These are phyloP conservation scores for Penicillium sp. DNA, from an alignment of 2,329 filamentous ascomycete genomes.

Conservation along the genomic window DNA sequence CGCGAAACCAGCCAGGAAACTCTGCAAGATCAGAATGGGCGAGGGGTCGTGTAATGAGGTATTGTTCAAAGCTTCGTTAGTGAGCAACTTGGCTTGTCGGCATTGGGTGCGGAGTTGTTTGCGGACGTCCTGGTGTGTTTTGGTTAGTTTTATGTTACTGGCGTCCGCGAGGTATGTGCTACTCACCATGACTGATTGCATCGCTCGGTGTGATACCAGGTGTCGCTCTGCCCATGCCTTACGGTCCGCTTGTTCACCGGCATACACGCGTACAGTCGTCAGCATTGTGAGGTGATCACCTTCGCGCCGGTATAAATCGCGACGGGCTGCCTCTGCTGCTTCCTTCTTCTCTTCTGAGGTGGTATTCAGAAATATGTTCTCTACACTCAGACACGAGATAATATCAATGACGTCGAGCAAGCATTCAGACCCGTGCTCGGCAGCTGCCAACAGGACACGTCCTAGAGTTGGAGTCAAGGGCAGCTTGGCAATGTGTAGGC, in stretches of 20 bases:
- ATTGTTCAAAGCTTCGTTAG: constrained; percentile 22
- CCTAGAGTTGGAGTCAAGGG: constrained; percentile 79
- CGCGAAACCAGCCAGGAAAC: constrained; percentile 58
- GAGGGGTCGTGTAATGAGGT: constrained; percentile 33
- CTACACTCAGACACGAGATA: constrained; percentile 63
- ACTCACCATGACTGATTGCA: constrained; percentile 61
- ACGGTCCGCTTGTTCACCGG: constrained; percentile 56
- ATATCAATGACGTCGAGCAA: constrained; percentile 83
- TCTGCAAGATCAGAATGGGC: constrained; percentile 53
- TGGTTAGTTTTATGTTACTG: constrained; percentile 5
- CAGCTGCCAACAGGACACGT: constrained; percentile 77
- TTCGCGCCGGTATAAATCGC: constrained; percentile 57
- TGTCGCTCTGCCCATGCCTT: constrained; percentile 60
- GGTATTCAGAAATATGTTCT: constrained; percentile 61
- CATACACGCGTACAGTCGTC: constrained; percentile 59
- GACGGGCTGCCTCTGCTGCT: constrained; percentile 54
- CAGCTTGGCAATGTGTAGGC: constrained; percentile 74
- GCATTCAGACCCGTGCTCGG: constrained; percentile 67
- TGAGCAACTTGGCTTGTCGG: constrained; percentile 46
- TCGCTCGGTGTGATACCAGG: constrained; percentile 60
- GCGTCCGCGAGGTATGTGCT: neutral
- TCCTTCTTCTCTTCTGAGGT: constrained; percentile 60
- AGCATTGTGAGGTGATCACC: constrained; percentile 64
- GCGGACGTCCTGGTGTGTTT: constrained; percentile 50
- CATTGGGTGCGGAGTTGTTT: constrained; percentile 60